These are phyloP conservation scores for Phytophthora uliginosa DNA, from an alignment of 352 stramenopile genomes.

Conservation along the genomic window DNA sequence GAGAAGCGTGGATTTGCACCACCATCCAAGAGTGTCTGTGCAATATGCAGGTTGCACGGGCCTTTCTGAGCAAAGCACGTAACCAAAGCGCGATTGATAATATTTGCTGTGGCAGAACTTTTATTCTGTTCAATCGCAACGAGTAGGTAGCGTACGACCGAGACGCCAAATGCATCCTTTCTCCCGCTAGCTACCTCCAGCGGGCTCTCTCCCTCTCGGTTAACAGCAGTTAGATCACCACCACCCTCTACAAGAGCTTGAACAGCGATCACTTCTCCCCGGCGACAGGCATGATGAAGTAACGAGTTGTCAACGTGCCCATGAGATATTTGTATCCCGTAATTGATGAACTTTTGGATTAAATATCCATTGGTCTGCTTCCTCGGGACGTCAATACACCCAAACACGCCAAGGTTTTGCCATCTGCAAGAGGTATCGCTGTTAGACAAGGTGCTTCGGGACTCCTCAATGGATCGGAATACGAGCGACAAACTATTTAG, in stretches of 20 bases:
- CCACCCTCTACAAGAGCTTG: slow-evolving; percentile 52
- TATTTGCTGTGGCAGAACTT: neutral
- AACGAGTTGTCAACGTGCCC: slow-evolving; percentile 38
- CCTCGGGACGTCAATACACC: slow-evolving; percentile 52
- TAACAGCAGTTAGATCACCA: slow-evolving; percentile 39
- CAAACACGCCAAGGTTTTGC: slow-evolving; percentile 66
- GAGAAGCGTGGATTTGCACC: slow-evolving; percentile 43
- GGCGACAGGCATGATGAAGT: slow-evolving; percentile 52
- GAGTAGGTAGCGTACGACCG: slow-evolving; percentile 47
- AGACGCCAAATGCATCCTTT: slow-evolving; percentile 48
- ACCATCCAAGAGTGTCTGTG: slow-evolving; percentile 47
- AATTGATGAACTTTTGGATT: slow-evolving; percentile 66
- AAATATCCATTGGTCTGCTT: slow-evolving; percentile 42
- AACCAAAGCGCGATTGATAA: slow-evolving; percentile 48
- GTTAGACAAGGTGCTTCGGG: slow-evolving; percentile 28
- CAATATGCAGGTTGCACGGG: slow-evolving; percentile 54
- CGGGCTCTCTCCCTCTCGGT: slow-evolving; percentile 39
- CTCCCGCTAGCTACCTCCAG: slow-evolving; percentile 49
- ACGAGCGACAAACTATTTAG: slow-evolving; percentile 18
- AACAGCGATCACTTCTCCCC: slow-evolving; percentile 47
- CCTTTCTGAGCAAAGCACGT: slow-evolving; percentile 45
- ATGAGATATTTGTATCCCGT: slow-evolving; percentile 38
- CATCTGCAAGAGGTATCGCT: slow-evolving; percentile 49
- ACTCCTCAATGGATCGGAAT: slow-evolving; percentile 41
- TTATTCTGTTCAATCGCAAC: slow-evolving; percentile 13